These are phyloP conservation scores for Cucumis sativus DNA, from an alignment of 306 rosid species.

Conservation along the genomic window Cucumber_9930_V3 NC_026657.2:12459001-12459500, in stretches of 20 bases:
- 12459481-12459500: background rate
- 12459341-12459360: slow-evolving; percentile 46
- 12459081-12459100: no score
- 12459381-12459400: slow-evolving; percentile 29
- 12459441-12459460: no score
- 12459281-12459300: slow-evolving; percentile 29
- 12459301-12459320: slow-evolving; percentile 30
- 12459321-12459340: slow-evolving; percentile 32
- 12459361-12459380: slow-evolving; percentile 13
- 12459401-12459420: slow-evolving; percentile 69
- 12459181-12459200: background rate
- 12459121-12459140: no score
- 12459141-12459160: background rate
- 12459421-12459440: slow-evolving; percentile 26
- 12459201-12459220: background rate
- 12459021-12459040: no score
- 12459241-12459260: slow-evolving; percentile 30
- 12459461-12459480: background rate
- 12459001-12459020: no score
- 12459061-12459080: no score
- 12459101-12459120: no score
- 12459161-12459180: background rate
- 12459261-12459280: slow-evolving; percentile 16
- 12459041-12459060: no score
- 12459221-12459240: background rate